Percentiles rank a stretch among this genome's conserved stretches.
Conservation (phyloP, 2,329 filamentous ascomycete genomes). For the Parastagonospora nodorum region DNA sequence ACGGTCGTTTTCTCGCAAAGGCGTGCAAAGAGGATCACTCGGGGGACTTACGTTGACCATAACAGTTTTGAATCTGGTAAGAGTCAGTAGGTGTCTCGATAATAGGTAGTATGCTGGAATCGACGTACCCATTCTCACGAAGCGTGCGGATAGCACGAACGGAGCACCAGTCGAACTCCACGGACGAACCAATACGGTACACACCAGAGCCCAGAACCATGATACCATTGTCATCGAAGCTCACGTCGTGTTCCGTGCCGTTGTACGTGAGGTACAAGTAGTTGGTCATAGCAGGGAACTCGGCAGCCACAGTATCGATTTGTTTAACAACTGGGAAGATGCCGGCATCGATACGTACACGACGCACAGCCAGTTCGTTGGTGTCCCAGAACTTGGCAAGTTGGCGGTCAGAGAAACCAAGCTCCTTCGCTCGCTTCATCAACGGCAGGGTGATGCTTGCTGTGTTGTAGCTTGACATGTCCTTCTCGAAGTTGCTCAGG, state of each 20-base stretch:
- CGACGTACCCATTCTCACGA: conserved; percentile 65
- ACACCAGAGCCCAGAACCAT: conserved; percentile 97
- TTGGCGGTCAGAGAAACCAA: conserved; percentile 93
- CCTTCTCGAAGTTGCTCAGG: conserved; percentile 84
- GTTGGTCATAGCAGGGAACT: conserved; percentile 93
- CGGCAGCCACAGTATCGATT: conserved; percentile 96
- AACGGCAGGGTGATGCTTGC: conserved; percentile 67
- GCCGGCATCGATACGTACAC: conserved; percentile 80
- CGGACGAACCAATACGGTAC: conserved; percentile 95
- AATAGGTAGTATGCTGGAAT: no score
- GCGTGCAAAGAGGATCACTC: no score
- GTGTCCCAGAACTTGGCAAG: conserved; percentile 93
- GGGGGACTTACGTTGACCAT: conserved; percentile 72
- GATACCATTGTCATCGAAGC: conserved; percentile 85
- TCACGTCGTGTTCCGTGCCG: conserved; percentile 80
- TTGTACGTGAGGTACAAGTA: conserved; percentile 98
- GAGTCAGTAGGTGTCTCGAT: no score
- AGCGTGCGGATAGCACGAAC: conserved; percentile 92
- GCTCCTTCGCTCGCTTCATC: conserved; percentile 83
- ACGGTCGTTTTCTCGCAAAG: no score
- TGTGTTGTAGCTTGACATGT: conserved; percentile 72
- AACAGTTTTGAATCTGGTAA: conserved; percentile 74
- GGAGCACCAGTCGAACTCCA: conserved; percentile 99
- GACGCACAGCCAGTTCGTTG: conserved; percentile 88
- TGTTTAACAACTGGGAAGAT: conserved; percentile 94